Evolutionary conservation across 2,329 filamentous ascomycete genomes (phyloP).

Genomic region (Paecilomyces fulvus): DNA sequence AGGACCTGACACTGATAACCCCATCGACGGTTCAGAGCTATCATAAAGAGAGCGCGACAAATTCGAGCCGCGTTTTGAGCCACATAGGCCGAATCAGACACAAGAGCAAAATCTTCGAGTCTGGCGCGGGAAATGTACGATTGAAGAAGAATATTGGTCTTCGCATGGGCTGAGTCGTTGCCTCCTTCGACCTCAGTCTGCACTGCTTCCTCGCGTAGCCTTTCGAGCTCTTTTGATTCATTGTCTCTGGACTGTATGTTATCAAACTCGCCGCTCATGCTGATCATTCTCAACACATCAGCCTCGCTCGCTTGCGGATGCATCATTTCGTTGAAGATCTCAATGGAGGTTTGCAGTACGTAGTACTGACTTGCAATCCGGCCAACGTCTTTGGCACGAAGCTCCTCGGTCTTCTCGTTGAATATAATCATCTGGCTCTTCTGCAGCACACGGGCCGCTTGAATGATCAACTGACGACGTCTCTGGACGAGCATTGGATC

Average conservation of each 20-base stretch:
- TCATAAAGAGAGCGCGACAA: conserved; percentile 92
- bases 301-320: conserved; percentile 74
- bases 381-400: conserved; percentile 89
- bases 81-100: conserved; percentile 88
- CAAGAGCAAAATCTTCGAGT: conserved; percentile 85
- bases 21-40: conserved; percentile 90
- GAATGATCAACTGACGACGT: conserved; percentile 74
- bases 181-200: conserved; percentile 70
- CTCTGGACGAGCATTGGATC: conserved; percentile 82
- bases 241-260: conserved; percentile 89
- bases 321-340: conserved; percentile 97
- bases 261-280: conserved; percentile 95
- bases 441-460: conserved; percentile 79
- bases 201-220: conserved; percentile 60
- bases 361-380: conserved; percentile 97
- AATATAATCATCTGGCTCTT: conserved; percentile 98
- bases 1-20: conserved; percentile 90
- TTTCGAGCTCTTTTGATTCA: conserved; percentile 77
- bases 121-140: conserved; percentile 84
- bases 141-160: conserved; percentile 93
- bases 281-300: conserved; percentile 91
- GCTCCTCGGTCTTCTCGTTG: conserved; percentile 87
- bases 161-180: conserved; percentile 63
- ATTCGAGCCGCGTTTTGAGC: conserved; percentile 94
- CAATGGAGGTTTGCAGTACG: conserved; percentile 83